Percentiles rank a stretch among this genome's conserved stretches.
phyloP scores from a whole-genome alignment of 768 basidiomycete species.

The Suillus brevipes region DNA sequence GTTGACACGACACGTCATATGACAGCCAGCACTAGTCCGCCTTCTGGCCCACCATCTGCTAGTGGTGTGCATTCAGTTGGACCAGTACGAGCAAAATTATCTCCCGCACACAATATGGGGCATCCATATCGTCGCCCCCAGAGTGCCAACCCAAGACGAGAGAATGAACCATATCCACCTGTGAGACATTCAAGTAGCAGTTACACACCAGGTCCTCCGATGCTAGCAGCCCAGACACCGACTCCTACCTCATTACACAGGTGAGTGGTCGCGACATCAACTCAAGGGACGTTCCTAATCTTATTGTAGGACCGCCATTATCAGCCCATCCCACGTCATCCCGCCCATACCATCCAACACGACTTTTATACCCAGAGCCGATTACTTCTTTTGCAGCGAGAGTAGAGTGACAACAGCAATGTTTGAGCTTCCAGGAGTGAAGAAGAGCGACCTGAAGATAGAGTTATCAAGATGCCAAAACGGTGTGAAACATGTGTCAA shows the following conservation, averaged over 20 bases:
- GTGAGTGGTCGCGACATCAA: slow-evolving; percentile 9
- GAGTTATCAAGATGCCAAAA: slow-evolving; percentile 65
- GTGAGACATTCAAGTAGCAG: slow-evolving; percentile 32
- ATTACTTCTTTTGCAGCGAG: slow-evolving; percentile 56
- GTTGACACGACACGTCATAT: slow-evolving; percentile 33
- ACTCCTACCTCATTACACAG: slow-evolving; percentile 7
- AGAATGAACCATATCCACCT: slow-evolving; percentile 25
- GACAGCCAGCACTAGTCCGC: slow-evolving; percentile 29
- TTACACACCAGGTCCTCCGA: slow-evolving; percentile 9
- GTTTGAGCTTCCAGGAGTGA: slow-evolving; percentile 72
- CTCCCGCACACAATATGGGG: slow-evolving; percentile 16
- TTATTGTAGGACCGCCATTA: slow-evolving; percentile 20
- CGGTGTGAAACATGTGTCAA: slow-evolving; percentile 59
- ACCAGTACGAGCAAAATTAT: slow-evolving; percentile 27
- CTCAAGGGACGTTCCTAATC: slow-evolving; percentile 15
- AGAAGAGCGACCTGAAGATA: slow-evolving; percentile 55
- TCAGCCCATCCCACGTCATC: slow-evolving; percentile 26
- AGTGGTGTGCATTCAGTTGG: slow-evolving; percentile 22
- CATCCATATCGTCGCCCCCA: slow-evolving; percentile 21
- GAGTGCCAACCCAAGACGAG: slow-evolving; percentile 33
- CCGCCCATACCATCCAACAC: slow-evolving; percentile 9
- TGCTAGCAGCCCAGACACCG: slow-evolving; percentile 12
- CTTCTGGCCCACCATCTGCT: slow-evolving; percentile 34
- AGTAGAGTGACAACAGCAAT: slow-evolving; percentile 54
- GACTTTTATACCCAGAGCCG: slow-evolving; percentile 55